phyloP scores from a whole-genome alignment of 2,329 filamentous ascomycete species.

The Drechslerella stenobrocha region DNA sequence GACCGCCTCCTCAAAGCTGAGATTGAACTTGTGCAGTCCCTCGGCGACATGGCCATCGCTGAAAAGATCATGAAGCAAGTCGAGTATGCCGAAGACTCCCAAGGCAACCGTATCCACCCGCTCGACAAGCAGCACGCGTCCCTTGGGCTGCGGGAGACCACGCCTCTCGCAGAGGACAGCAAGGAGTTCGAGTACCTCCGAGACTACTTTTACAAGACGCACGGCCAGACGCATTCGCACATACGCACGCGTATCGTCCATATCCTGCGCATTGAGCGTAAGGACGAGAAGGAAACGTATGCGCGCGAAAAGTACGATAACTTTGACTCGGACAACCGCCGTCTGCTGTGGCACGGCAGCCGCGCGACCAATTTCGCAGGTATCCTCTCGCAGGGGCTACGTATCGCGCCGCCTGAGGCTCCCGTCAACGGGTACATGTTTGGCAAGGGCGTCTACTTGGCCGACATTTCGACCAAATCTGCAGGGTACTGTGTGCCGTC shows the following conservation, averaged over 20 bases:
- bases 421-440: conserved; percentile 84
- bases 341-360: conserved; percentile 85
- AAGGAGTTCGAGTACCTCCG: conserved; percentile 68
- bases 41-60: conserved; percentile 84
- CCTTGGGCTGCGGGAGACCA: conserved; percentile 76
- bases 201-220: conserved; percentile 69
- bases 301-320: conserved; percentile 58
- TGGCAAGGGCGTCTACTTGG: conserved; percentile 84
- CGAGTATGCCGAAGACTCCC: conserved; percentile 59
- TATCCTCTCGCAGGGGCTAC: conserved; percentile 81
- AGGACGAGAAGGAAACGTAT: conserved; percentile 72
- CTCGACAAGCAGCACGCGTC: conserved; percentile 74
- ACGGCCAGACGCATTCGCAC: conserved; percentile 66
- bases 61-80: conserved; percentile 71
- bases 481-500: conserved; percentile 72
- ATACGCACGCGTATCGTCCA: conserved; percentile 65
- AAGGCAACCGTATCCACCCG: conserved; percentile 62
- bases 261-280: conserved; percentile 80
- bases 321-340: conserved; percentile 67
- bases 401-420: conserved; percentile 84
- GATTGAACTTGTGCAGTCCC: conserved; percentile 75
- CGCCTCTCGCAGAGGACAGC: conserved; percentile 64
- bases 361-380: conserved; percentile 82
- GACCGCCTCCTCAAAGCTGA: conserved; percentile 69
- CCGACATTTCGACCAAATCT: conserved; percentile 81